Evolutionary conservation across 352 stramenopile species (phyloP).

Genomic region (Globisporangium nodosum): DNA sequence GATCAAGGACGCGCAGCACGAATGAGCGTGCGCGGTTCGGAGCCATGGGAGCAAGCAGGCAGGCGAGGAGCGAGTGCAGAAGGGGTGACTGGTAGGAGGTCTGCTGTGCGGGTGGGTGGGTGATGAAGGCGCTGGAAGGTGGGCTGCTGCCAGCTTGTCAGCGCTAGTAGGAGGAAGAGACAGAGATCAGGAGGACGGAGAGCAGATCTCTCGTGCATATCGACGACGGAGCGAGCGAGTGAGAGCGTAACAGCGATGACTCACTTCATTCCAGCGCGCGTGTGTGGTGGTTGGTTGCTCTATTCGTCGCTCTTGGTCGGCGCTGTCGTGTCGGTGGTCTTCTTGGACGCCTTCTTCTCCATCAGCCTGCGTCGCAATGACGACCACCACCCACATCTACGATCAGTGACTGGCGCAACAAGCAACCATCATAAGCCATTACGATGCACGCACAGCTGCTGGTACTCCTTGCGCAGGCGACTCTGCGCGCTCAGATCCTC

Average conservation of each 20-base stretch:
- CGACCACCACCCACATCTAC: neutral
- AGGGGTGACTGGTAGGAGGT: too few species aligned
- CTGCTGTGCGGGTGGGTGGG: neutral
- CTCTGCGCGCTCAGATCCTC: conserved; percentile 74
- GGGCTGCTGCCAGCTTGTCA: neutral
- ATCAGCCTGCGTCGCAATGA: conserved; percentile 26
- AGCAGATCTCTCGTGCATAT: conserved; percentile 7
- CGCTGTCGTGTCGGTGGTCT: neutral
- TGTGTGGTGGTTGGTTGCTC: neutral
- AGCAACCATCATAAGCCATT: neutral
- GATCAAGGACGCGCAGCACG: conserved; percentile 60
- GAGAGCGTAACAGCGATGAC: neutral
- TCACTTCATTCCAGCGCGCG: neutral
- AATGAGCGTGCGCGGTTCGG: conserved; percentile 13
- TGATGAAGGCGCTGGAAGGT: neutral
- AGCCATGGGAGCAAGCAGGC: too few species aligned
- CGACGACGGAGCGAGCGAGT: neutral
- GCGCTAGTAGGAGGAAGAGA: neutral
- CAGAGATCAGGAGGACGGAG: neutral
- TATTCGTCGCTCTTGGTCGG: neutral
- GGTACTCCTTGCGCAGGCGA: conserved; percentile 72
- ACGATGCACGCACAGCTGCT: conserved; percentile 49
- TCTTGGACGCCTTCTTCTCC: conserved; percentile 63
- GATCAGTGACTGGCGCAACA: too few species aligned
- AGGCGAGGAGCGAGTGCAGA: neutral